A percentile compares a stretch with the other conserved stretches of the same genome.
These are phyloP conservation scores for Phytophthora sojae DNA, from an alignment of 352 stramenopile species.

Conservation along the genomic window DNA sequence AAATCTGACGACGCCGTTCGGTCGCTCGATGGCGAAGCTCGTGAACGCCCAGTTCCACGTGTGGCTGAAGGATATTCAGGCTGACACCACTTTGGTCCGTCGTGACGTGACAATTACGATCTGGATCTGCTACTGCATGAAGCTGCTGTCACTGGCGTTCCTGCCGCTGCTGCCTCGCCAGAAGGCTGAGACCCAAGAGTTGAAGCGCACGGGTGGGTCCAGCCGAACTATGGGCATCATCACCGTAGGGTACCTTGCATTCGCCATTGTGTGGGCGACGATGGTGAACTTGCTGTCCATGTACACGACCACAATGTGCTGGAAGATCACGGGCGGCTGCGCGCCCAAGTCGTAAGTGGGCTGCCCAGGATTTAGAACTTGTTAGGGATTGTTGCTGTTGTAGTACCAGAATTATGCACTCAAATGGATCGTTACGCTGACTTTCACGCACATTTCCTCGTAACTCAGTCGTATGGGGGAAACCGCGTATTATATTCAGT, in stretches of 20 bases:
- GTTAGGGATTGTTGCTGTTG: neutral
- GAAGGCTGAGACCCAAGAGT: conserved; percentile 35
- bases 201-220: conserved; percentile 43
- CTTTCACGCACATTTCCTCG: neutral
- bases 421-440: neutral
- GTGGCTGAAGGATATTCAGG: conserved; percentile 54
- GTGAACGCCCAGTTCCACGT: conserved; percentile 64
- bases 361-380: neutral
- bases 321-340: conserved; percentile 53
- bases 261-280: conserved; percentile 46
- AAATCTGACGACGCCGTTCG: conserved; percentile 60
- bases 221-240: conserved; percentile 46
- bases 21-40: conserved; percentile 53
- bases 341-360: conserved; percentile 13
- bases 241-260: conserved; percentile 41
- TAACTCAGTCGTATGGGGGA: too few relatives aligned
- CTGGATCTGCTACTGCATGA: conserved; percentile 61
- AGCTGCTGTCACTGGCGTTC: conserved; percentile 53
- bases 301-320: conserved; percentile 51
- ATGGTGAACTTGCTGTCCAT: conserved; percentile 51
- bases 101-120: conserved; percentile 64
- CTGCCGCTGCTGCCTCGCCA: conserved; percentile 56
- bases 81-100: conserved; percentile 42
- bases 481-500: too few relatives aligned
- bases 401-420: neutral